A percentile compares a stretch with the other conserved stretches of the same genome.
These are phyloP conservation scores for Yamadazyma insecticola DNA, from an alignment of 805 yeast genomes.

Conservation along the genomic window DNA sequence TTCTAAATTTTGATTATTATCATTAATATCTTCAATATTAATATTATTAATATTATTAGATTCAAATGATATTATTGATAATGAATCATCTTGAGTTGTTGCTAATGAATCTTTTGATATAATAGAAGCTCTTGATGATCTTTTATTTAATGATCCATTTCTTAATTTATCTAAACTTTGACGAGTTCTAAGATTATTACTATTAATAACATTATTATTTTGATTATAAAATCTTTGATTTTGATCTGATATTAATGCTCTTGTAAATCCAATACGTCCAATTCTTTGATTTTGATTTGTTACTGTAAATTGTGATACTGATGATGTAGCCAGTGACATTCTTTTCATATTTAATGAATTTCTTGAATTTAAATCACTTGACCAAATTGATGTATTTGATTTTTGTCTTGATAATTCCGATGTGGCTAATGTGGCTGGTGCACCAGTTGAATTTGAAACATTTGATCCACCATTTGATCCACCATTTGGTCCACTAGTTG, in stretches of 20 bases:
- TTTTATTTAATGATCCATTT: constrained; percentile 17
- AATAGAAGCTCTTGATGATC: constrained; percentile 32
- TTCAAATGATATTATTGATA: constrained; percentile 35
- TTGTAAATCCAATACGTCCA: constrained; percentile 34
- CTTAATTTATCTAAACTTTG: constrained; percentile 25
- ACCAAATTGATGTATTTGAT: constrained; percentile 34
- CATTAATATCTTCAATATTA: constrained; percentile 8
- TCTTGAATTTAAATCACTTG: constrained; percentile 23
- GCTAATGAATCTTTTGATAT: constrained; percentile 25
- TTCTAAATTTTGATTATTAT: constrained; percentile 21
- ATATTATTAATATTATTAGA: constrained; percentile 14
- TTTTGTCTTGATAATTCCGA: constrained; percentile 15
- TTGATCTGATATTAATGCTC: constrained; percentile 34
- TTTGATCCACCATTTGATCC: neutral
- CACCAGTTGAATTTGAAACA: too few relatives aligned
- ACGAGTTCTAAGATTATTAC: constrained; percentile 14
- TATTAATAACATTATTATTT: constrained; percentile 8
- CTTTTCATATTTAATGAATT: constrained; percentile 27
- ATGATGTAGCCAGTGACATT: constrained; percentile 24
- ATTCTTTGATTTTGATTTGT: constrained; percentile 9
- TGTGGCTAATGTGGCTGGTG: too few relatives aligned
- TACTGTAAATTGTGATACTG: constrained; percentile 20
- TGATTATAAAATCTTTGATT: constrained; percentile 17
- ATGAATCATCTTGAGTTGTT: constrained; percentile 21
- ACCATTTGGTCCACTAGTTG: too few relatives aligned